Evolutionary conservation across 352 stramenopile genomes (phyloP), one percentile per base, ranked within the genome.

Genomic region (Pythium pectinolyticum): DNA sequence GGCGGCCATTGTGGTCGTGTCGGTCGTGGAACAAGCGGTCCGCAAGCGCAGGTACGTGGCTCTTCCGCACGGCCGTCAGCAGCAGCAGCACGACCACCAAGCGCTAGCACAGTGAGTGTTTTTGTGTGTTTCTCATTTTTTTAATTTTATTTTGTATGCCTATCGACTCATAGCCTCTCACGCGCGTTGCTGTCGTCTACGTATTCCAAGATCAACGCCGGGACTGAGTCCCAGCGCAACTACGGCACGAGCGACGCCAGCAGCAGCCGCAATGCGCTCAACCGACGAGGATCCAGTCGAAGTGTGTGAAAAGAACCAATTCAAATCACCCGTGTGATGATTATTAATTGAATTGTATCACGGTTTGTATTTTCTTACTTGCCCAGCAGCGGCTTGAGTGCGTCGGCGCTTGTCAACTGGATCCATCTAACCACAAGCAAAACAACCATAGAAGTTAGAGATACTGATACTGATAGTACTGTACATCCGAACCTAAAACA

Each of bases 21-120:
- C 65, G 7, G 39, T 46, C 3, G 34, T 56, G 1, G 57, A 63
- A 25, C 65, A 64, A 19, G 9, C n/a, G 2, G 19, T 63, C 14
- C 34, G 9, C 32, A 31, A 25, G n/a, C 37, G 28, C 46, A 72
- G 65, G 65, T 72, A 72, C 43, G 57, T 64, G 17, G 35, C 32
- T 25, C 49, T 70, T 11, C 24, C n/a, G n/a, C n/a, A n/a, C n/a
- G n/a, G n/a, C n/a, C n/a, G 25, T 19, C 25, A 56, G 54, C 25
- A 30, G 15, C 40, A 47, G 22, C 77, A 70, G 11, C 63, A 67
- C 50, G 70, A 84, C 61, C 75, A 72, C 22, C 40, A 61, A 46
- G 60, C 60, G 40, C 24, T 67, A 28, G 49, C 60, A 24, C 51
- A 63, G 62, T 63, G 62, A 63, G 62, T 69, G 1, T 32, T 24